Evolutionary conservation across 768 basidiomycete genomes (phyloP).

Genomic region (Mycena venus): DNA sequence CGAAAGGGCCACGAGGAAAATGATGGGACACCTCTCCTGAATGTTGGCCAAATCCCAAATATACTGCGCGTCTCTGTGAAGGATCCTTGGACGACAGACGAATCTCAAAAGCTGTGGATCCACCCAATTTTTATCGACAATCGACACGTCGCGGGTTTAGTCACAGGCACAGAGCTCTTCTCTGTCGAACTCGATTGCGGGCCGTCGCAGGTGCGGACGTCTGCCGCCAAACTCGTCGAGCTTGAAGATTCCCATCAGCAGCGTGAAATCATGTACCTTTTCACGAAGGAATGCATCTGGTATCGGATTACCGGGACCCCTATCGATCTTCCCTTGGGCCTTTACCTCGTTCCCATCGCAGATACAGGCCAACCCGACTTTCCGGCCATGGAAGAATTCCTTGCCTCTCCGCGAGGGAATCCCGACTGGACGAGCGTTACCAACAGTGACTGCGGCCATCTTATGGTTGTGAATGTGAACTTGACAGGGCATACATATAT

Average conservation of each 20-base stretch:
- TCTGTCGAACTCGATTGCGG: conserved; percentile 57
- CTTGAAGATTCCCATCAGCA: conserved; percentile 64
- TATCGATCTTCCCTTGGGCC: conserved; percentile 62
- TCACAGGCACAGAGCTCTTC: conserved; percentile 74
- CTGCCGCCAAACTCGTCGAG: conserved; percentile 47
- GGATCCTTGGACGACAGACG: conserved; percentile 75
- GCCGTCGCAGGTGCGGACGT: conserved; percentile 48
- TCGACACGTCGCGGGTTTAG: conserved; percentile 66
- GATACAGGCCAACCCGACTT: conserved; percentile 68
- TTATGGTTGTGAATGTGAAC: conserved; percentile 68
- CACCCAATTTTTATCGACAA: conserved; percentile 72
- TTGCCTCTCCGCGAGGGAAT: conserved; percentile 63
- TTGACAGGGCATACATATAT: conserved; percentile 68
- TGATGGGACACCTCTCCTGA: conserved; percentile 60
- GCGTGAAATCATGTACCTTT: conserved; percentile 71
- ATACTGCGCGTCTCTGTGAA: conserved; percentile 72
- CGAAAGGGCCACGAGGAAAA: conserved; percentile 66
- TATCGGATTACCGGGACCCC: conserved; percentile 74
- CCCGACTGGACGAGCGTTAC: conserved; percentile 68
- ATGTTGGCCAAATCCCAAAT: conserved; percentile 61
- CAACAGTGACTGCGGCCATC: conserved; percentile 61
- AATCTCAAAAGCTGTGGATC: conserved; percentile 64
- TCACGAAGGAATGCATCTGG: conserved; percentile 72
- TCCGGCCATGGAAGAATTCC: conserved; percentile 61
- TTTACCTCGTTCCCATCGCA: conserved; percentile 79